Evolutionary conservation across 2,329 filamentous ascomycete species (phyloP), one percentile per base, ranked within the genome.

Genomic region (Neonectria faginata): DNA sequence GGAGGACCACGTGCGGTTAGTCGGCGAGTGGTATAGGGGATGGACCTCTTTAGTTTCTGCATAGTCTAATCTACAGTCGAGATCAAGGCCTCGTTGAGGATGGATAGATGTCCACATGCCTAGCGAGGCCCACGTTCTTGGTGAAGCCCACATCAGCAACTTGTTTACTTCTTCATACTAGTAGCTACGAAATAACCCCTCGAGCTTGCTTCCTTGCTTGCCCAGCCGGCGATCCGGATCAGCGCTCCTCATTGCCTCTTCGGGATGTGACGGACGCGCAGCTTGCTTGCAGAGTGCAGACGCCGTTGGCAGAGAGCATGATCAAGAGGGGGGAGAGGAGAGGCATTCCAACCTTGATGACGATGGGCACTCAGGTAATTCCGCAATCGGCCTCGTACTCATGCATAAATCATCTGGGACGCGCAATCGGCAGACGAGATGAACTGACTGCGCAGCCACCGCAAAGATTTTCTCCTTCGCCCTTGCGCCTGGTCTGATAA

Each of bases 11-110:
- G 70, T 72, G 70, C 65, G 57, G 59, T 52, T n/a, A 47, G 22
- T 18, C 66, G 70, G 39, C 60, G 69, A 73, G 69, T 65, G 70
- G 67, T 68, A 57, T 61, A 69, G 66, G 62, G 63, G 62, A 67
- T 54, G 58, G 41, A 14, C 33, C 33, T 39, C 14, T 39, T 39
- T 39, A 6, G 36, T n/a, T 25, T 25, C 22, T 25, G 22, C 22
- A 3, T 25, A 25, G 22, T 25, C 22, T 25, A 25, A 14, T 39
- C 36, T 39, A 6, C 3, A 14, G 36, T 8, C 16, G 39, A 16
- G 2, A 20, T 42, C 39, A 11, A 42, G 36, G 48, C 44, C 22
- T 47, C 50, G 45, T 39, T 14, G 36, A 22, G 25, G 27, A 22
- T 51, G 5, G 3, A 14, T 5, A 3, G 4, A 1, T 6, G 33